Base-by-base conservation (phyloP, 2,329 filamentous ascomycete genomes). In the Arthrobotrys pseudoclavata region DNA sequence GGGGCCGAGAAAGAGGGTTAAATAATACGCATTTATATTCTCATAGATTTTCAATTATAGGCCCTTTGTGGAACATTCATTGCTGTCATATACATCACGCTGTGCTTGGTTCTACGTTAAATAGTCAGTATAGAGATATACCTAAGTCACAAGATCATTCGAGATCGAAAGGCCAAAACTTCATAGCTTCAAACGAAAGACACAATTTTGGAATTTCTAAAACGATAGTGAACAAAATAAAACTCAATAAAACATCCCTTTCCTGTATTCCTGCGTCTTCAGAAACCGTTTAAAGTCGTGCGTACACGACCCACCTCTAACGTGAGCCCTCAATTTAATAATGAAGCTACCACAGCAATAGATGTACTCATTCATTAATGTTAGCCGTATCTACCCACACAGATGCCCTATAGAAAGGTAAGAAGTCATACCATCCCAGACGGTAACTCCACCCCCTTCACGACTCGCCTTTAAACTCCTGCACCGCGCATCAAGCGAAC, bases 191-290 rank as follows among this genome's bases (percentile, higher is more conserved):
- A n/a, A n/a, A 15, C 37, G 12, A n/a, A 42, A 42, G 37, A 42
- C 37, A n/a, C 6, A 15, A 42, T 12, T n/a, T 12, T n/a, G 15
- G 13, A 42, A 42, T 42, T 18, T 3, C 10, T 20, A 37, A 40
- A 55, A 57, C 31, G 18, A 40, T 22, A 57, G 53, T 42, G 40
- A 37, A 22, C 18, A 10, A 22, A 45, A 45, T 4, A 18, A 45
- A 52, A 13, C 24, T 50, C 31, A 69, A 69, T 48, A 69, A 13
- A 60, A 69, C 64, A 61, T 18, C 10, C 72, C 72, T 15, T 66
- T 70, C 29, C 72, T 29, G 34, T 61, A 67, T 40, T 77, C 72
- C 53, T 77, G 57, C 29, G 66, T 67, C 26, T 62, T 77, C 9
- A 70, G 13, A 52, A 70, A 77, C 34, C 61, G 20, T 34, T 64